These are phyloP conservation scores for Botrytis hyacinthi DNA, from an alignment of 2,329 filamentous ascomycete species.

Conservation along the genomic window DNA sequence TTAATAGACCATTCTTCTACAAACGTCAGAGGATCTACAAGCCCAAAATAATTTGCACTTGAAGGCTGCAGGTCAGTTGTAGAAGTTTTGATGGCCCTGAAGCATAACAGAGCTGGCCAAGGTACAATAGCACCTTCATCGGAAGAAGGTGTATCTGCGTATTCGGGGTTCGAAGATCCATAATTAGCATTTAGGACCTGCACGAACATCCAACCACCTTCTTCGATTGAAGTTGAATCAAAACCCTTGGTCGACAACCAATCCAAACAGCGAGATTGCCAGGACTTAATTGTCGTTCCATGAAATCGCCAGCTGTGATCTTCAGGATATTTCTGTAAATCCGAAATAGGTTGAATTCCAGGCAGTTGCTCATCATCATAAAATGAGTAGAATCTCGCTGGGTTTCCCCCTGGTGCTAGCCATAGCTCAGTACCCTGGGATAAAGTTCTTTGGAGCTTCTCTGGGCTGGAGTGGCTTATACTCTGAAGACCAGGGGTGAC, in stretches of 20 bases:
- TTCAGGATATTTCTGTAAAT: constrained; percentile 26
- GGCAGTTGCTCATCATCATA: constrained; percentile 30
- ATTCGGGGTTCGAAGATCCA: constrained; percentile 31
- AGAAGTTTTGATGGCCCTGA: constrained; percentile 28
- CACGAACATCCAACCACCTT: constrained; percentile 38
- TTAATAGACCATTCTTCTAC: constrained; percentile 41
- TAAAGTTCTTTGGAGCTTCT: constrained; percentile 20
- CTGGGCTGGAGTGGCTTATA: constrained; percentile 21
- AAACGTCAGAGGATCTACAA: constrained; percentile 40
- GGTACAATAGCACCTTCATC: constrained; percentile 36
- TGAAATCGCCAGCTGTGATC: constrained; percentile 26
- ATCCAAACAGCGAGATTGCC: constrained; percentile 38
- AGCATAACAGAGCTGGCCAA: constrained; percentile 39
- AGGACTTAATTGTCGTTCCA: constrained; percentile 32
- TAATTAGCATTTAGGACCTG: constrained; percentile 32
- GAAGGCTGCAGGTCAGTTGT: constrained; percentile 17
- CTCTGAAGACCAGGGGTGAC: constrained; percentile 32
- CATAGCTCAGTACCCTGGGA: constrained; percentile 33
- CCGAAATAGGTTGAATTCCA: constrained; percentile 24
- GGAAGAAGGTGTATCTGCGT: constrained; percentile 27
- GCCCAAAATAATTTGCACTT: constrained; percentile 10
- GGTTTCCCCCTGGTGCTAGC: constrained; percentile 38
- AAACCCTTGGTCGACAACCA: constrained; percentile 38
- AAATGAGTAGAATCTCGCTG: constrained; percentile 35
- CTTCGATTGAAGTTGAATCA: constrained; percentile 32